These are phyloP conservation scores for Pseudonitzschia multiseries DNA, from an alignment of 108 stramenopile genomes.

Conservation along the genomic window DNA sequence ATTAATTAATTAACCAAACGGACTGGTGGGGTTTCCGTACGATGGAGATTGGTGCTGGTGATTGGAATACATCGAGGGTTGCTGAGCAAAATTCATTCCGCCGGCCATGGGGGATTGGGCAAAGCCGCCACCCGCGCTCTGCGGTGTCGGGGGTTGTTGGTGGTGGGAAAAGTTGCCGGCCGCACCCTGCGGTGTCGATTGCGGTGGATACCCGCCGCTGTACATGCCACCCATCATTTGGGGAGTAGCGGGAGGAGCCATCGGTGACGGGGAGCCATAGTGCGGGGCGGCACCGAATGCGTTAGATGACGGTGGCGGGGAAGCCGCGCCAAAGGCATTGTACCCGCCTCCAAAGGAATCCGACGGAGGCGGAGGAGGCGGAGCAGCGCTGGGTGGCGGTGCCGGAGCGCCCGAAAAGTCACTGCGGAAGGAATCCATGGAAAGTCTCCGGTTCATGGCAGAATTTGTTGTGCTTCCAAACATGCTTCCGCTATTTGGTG, in stretches of 20 bases:
- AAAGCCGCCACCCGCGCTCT: not conserved
- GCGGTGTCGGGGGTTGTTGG: not conserved
- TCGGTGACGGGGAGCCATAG: slow-evolving; percentile 6
- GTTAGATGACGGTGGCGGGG: slow-evolving; percentile 17
- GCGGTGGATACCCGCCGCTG: not conserved
- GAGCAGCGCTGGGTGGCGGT: slow-evolving; percentile 33
- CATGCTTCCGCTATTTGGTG: slow-evolving; percentile 5
- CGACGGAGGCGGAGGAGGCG: slow-evolving; percentile 30
- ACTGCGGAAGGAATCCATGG: slow-evolving; percentile 21
- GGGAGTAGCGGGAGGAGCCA: slow-evolving; percentile 1
- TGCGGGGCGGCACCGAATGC: not conserved
- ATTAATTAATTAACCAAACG: not conserved
- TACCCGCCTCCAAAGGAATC: not conserved
- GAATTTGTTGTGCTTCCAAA: slow-evolving; percentile 13
- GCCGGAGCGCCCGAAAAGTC: slow-evolving; percentile 20
- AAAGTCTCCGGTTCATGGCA: slow-evolving; percentile 5
- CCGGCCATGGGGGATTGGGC: slow-evolving; percentile 7
- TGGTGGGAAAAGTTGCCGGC: not conserved
- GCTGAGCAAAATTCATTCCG: slow-evolving; percentile 13
- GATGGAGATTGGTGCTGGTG: not conserved
- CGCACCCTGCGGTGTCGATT: not conserved
- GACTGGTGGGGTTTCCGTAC: not conserved
- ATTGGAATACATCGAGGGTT: slow-evolving; percentile 4
- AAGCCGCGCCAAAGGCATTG: slow-evolving; percentile 17
- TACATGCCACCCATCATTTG: not conserved